A percentile compares a stretch with the other conserved stretches of the same genome.
phyloP scores from a whole-genome alignment of 139 green algal species.

The Deuterostichococcus epilithicus region DNA sequence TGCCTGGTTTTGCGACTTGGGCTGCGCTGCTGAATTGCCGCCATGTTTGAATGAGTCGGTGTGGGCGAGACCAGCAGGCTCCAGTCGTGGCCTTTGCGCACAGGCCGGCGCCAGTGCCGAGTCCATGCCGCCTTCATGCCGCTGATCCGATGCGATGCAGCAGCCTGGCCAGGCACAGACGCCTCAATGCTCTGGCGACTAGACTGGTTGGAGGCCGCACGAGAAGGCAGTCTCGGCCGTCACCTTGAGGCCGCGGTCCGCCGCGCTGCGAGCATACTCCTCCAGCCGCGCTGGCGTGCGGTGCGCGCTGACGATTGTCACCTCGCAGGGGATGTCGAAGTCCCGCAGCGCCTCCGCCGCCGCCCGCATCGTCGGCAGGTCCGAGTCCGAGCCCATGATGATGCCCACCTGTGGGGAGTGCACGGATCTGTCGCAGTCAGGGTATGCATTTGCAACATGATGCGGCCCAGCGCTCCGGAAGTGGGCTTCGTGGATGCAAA shows the following conservation, averaged over 20 bases:
- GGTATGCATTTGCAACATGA: not conserved
- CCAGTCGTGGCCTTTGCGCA: no score
- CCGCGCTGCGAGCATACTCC: constrained; percentile 79
- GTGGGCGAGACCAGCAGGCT: not conserved
- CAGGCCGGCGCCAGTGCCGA: no score
- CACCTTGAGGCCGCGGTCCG: constrained; percentile 58
- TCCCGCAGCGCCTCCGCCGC: constrained; percentile 72
- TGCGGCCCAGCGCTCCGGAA: no score
- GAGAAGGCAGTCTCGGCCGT: no score
- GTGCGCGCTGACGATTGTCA: constrained; percentile 94
- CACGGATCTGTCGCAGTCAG: not conserved
- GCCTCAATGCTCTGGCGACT: no score
- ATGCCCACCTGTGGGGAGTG: constrained; percentile 72
- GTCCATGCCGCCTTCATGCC: no score
- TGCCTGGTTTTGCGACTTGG: no score
- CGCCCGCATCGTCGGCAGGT: constrained; percentile 89
- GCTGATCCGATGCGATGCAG: no score
- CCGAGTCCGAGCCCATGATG: constrained; percentile 98
- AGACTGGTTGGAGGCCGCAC: no score
- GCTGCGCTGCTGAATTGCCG: not conserved
- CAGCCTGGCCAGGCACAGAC: no score
- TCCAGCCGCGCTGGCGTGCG: constrained; percentile 93
- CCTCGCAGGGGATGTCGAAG: constrained; percentile 72
- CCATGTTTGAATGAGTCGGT: not conserved
- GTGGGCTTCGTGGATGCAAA: no score